Evolutionary conservation across 2,329 filamentous ascomycete genomes (phyloP), one percentile per base, ranked within the genome.

Genomic region (Tolypocladium inflatum): DNA sequence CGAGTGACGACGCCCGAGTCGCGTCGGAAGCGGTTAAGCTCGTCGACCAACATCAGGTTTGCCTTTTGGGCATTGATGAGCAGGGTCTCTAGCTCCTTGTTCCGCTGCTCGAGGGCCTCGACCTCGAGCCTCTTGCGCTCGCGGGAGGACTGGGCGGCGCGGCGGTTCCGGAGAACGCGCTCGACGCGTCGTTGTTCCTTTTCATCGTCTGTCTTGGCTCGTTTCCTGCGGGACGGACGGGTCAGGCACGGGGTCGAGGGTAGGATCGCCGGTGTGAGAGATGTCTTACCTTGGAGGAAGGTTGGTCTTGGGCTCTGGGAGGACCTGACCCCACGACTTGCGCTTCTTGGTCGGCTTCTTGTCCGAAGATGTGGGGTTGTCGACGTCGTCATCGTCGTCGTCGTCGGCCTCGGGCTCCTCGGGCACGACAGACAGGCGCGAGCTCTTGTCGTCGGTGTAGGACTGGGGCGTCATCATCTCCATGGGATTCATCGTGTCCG

Each of bases 121-220:
- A 96, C 91, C 74, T 97, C 86, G 17, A 81, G 80, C 58, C 92
- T 85, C 81, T 97, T 96, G 60, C 92, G 89, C 74, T 99, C 94
- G 55, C 94, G 83, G 4, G 94, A 99, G 59, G 95, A 97, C 80
- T 97, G 94, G 45, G 94, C 94, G 52, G 94, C 94, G 60, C 92
- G 90, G 64, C 94, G 90, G 71, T 99, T 99, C 51, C 94, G 88
- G 66, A 97, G 90, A 63, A 99, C 94, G 62, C 94, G 90, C 79
- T 99, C 94, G 57, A 97, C 95, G 61, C 94, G 89, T 51, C 94
- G 89, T 75, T 99, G 94, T 76, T 97, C 94, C 78, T 99, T 99
- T 76, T 99, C 94, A 69, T 97, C 94, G 68, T 96, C 93, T 3
- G 94, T 99, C 83, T 97, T 99, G 66, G 94, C 94, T 62, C 94